Evolutionary conservation across 2,329 filamentous ascomycete genomes (phyloP).

Genomic region (Graphilbum sp.): DNA sequence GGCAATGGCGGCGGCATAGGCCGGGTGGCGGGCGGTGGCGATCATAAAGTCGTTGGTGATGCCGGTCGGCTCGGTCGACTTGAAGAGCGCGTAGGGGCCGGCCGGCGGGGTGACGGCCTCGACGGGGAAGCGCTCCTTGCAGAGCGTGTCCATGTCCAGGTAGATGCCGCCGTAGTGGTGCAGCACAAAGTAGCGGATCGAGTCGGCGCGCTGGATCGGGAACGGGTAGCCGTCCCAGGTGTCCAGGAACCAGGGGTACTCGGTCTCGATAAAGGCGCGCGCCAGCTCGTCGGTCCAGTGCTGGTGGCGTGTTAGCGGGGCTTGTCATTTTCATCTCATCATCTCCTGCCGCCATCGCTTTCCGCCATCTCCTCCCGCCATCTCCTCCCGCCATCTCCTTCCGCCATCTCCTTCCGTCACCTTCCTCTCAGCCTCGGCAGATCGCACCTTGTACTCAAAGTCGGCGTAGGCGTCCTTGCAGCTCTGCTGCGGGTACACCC

Average conservation of each 20-base stretch:
- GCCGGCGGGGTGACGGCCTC: neutral
- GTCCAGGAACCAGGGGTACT: conserved; percentile 64
- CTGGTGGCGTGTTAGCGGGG: conserved; percentile 19
- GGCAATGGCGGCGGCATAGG: conserved; percentile 55
- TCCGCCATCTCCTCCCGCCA: neutral
- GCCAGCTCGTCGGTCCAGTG: conserved; percentile 61
- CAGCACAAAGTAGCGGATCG: conserved; percentile 66
- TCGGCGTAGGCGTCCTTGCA: conserved; percentile 13
- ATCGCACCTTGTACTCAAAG: conserved; percentile 14
- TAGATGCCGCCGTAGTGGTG: conserved; percentile 66
- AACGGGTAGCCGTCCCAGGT: conserved; percentile 61
- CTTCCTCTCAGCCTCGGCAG: too few species aligned
- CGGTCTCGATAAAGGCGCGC: conserved; percentile 51
- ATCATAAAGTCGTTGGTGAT: conserved; percentile 75
- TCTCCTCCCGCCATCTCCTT: neutral
- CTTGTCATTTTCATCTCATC: neutral
- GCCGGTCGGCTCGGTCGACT: conserved; percentile 51
- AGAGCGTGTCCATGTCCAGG: conserved; percentile 50
- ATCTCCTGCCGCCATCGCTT: neutral
- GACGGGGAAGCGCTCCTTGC: conserved; percentile 10
- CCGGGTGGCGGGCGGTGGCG: conserved; percentile 53
- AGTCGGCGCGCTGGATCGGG: conserved; percentile 62
- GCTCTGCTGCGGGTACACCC: conserved; percentile 11
- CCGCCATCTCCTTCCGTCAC: too few species aligned
- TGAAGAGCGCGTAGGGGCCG: conserved; percentile 11